Evolutionary conservation across 2,329 filamentous ascomycete species (phyloP), one percentile per base, ranked within the genome.

Genomic region (Colletotrichum tabaci): DNA sequence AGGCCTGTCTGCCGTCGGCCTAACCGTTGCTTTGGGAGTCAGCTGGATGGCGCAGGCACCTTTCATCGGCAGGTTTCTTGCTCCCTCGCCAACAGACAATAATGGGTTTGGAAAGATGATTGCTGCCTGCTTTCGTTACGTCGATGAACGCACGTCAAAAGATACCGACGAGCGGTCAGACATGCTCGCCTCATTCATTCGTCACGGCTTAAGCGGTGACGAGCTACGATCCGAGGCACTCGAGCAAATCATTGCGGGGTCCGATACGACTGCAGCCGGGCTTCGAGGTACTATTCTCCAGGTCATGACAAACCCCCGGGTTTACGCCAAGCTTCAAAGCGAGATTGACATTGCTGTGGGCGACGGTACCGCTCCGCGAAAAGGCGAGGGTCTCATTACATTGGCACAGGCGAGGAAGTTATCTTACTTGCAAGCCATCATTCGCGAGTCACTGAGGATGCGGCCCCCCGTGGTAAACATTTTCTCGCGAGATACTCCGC

Each of bases 191-290:
- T 79, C 76, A 1, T 81, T 79, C 30, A 72, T 80, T 21, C 71
- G 74, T 13, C 75, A 80, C 35, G 77, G 78, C 0, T 18, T 81
- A 5, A 38, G 2, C 1, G 77, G 74, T 9, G 69, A 75, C 8
- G 75, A 80, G 15, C 67, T 81, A 7, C 10, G 79, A 74, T 74
- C 76, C 7, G 81, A 82, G 44, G 69, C 79, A 0, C 70, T 81
- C 0, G 77, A 81, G 21, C 6, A 79, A 77, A 74, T 80, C 26
- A 72, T 78, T 13, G 89, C 88, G 0, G 89, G 89, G 1, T 87
- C 87, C 0, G 89, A 91, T 73, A 90, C 88, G 0, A 87, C 87
- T 0, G 85, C 87, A 0, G 86, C 83, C 0, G 85, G 84, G 0
- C 80, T 90, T 1, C 83, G 85, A 0, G 80, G 83, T 35, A 85